Percentiles rank a stretch among this genome's conserved stretches.
Evolutionary conservation across 257 asterid genomes (phyloP).

Genomic region (Solanum chilense): DNA sequence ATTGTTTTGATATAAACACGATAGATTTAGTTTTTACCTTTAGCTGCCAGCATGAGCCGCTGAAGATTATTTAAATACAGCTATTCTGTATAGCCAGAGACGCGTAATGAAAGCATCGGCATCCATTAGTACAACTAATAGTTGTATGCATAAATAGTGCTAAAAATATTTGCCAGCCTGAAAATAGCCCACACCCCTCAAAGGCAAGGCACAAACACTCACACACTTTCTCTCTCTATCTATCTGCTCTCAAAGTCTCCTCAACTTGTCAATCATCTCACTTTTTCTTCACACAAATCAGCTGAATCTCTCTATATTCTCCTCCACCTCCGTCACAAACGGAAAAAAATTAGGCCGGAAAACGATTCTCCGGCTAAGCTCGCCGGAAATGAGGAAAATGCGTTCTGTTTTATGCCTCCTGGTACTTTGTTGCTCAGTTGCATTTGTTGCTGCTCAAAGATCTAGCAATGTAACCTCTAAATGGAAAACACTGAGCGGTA

Average conservation of each 20-base stretch:
- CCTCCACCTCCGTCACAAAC: not conserved
- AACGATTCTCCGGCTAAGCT: not conserved
- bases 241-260: not conserved
- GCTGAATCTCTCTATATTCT: not conserved
- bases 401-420: slow-evolving; percentile 17
- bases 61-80: not conserved
- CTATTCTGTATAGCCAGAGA: not conserved
- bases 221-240: not conserved
- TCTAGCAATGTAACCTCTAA: slow-evolving; percentile 21
- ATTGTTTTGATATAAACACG: too few species aligned
- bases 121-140: not conserved
- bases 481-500: slow-evolving; percentile 72
- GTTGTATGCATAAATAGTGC: not conserved
- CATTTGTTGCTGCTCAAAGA: slow-evolving; percentile 49
- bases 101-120: not conserved
- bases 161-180: not conserved
- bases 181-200: not conserved
- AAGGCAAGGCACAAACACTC: not conserved
- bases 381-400: slow-evolving; percentile 56
- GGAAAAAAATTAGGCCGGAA: not conserved
- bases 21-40: not conserved
- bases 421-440: slow-evolving; percentile 32
- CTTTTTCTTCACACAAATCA: not conserved
- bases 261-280: not conserved
- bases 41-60: not conserved